phyloP scores from a whole-genome alignment of 2,329 filamentous ascomycete genomes.

The Apiospora malaysiana region DNA sequence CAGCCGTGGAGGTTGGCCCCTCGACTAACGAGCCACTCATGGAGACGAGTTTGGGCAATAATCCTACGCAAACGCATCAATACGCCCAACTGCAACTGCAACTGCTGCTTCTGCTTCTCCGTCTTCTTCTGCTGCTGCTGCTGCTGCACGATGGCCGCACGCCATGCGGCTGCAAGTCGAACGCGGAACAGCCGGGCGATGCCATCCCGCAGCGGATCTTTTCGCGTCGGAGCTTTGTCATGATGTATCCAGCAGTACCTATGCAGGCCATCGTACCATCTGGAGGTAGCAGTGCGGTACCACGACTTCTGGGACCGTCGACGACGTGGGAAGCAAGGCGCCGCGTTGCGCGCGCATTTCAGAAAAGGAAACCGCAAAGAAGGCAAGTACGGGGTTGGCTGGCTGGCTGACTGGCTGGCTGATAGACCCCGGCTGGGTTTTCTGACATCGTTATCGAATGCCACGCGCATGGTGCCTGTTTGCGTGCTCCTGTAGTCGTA shows the following conservation, averaged over 20 bases:
- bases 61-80: not conserved
- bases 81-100: not conserved
- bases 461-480: not conserved
- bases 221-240: constrained; percentile 7
- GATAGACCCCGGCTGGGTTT: not conserved
- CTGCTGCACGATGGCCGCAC: constrained; percentile 12
- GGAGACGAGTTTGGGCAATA: not conserved
- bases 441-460: not conserved
- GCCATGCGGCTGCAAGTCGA: constrained; percentile 20
- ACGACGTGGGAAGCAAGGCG: not conserved
- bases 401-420: not conserved
- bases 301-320: not conserved
- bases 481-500: not conserved
- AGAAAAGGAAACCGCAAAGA: not conserved
- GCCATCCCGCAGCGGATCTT: constrained; percentile 13
- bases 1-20: not conserved
- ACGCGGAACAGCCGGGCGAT: constrained; percentile 17
- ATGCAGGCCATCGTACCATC: constrained; percentile 12
- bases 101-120: too few species aligned
- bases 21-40: not conserved
- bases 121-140: too few species aligned
- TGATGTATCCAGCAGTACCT: constrained; percentile 4
- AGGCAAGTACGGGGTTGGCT: not conserved
- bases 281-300: not conserved
- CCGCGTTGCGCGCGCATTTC: not conserved